Conservation (phyloP, 345 rosid species). For the Arabidopsis thaliana region TAIR10.1 NC_003070.9:2480001-2480500, state of each 20-base stretch:
- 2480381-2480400: slow-evolving; percentile 17
- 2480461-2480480: slow-evolving; percentile 83
- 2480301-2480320: slow-evolving; percentile 11
- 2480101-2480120: slow-evolving; percentile 12
- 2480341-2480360: slow-evolving; percentile 22
- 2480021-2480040: slow-evolving; percentile 11
- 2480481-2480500: slow-evolving; percentile 70
- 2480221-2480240: slow-evolving; percentile 93
- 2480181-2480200: slow-evolving; percentile 73
- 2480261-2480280: slow-evolving; percentile 94
- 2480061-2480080: not conserved
- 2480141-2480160: slow-evolving; percentile 21
- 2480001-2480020: slow-evolving; percentile 1
- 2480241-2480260: slow-evolving; percentile 96
- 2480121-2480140: slow-evolving; percentile 29
- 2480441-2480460: slow-evolving; percentile 83
- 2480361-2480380: slow-evolving; percentile 8
- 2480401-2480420: slow-evolving; percentile 95
- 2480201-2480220: slow-evolving; percentile 78
- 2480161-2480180: slow-evolving; percentile 55
- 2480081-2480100: slow-evolving; percentile 9
- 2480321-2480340: not conserved
- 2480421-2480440: slow-evolving; percentile 81
- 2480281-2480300: slow-evolving; percentile 19
- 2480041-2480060: slow-evolving; percentile 11